phyloP scores from a whole-genome alignment of 2,329 filamentous ascomycete genomes.

The Colletotrichum plurivorum region DNA sequence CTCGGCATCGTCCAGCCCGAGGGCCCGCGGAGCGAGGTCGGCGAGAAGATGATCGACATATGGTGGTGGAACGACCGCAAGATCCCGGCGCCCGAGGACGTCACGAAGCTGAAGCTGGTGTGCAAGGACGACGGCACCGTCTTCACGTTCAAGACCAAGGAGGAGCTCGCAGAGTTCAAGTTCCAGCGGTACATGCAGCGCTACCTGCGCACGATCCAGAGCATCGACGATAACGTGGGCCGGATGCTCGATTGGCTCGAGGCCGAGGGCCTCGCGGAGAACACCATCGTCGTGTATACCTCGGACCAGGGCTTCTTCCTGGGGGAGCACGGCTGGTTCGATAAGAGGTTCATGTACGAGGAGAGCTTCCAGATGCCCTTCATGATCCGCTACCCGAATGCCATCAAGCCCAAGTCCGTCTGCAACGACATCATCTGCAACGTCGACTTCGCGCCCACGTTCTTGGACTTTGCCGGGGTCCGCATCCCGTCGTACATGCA shows the following conservation, averaged over 20 bases:
- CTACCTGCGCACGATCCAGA: slow-evolving; percentile 66
- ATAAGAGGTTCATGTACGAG: slow-evolving; percentile 72
- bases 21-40: slow-evolving; percentile 54
- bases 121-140: slow-evolving; percentile 61
- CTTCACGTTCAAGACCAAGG: slow-evolving; percentile 58
- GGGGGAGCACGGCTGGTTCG: slow-evolving; percentile 71
- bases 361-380: slow-evolving; percentile 71
- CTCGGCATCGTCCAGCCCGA: slow-evolving; percentile 63
- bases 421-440: slow-evolving; percentile 66
- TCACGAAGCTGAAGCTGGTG: slow-evolving; percentile 49
- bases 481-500: slow-evolving; percentile 65
- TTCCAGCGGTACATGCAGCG: slow-evolving; percentile 71
- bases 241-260: slow-evolving; percentile 63
- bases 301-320: slow-evolving; percentile 71
- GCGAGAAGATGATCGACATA: slow-evolving; percentile 50
- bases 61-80: slow-evolving; percentile 46
- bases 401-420: slow-evolving; percentile 54
- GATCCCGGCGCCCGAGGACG: slow-evolving; percentile 43
- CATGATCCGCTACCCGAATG: slow-evolving; percentile 60
- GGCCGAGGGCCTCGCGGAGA: slow-evolving; percentile 54
- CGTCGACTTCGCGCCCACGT: slow-evolving; percentile 68
- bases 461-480: slow-evolving; percentile 60
- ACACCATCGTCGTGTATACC: slow-evolving; percentile 67
- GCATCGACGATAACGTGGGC: slow-evolving; percentile 67
- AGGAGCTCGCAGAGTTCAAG: slow-evolving; percentile 66